A percentile compares a stretch with the other conserved stretches of the same genome.
Conservation (phyloP, 2,329 filamentous ascomycete genomes). For the Neocucurbitaria cava region DNA sequence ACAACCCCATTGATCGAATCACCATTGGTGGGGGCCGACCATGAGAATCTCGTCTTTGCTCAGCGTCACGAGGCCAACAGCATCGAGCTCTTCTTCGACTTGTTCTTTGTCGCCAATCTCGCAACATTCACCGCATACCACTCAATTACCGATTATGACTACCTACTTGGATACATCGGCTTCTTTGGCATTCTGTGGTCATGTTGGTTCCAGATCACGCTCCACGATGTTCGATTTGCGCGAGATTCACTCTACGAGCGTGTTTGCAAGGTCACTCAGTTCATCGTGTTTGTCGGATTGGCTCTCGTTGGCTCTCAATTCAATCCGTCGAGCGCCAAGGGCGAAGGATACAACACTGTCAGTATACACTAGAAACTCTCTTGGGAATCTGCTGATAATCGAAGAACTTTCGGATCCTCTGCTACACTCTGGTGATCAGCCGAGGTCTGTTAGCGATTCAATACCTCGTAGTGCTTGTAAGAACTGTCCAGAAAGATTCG, state of each 20-base stretch:
- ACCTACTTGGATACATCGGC: conserved; percentile 46
- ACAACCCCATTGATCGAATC: conserved; percentile 44
- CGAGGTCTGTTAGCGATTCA: conserved; percentile 41
- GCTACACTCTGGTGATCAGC: conserved; percentile 45
- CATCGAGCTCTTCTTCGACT: conserved; percentile 47
- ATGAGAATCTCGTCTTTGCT: conserved; percentile 44
- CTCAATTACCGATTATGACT: conserved; percentile 43
- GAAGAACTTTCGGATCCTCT: conserved; percentile 46
- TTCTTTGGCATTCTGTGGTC: conserved; percentile 50
- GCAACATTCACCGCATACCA: conserved; percentile 51
- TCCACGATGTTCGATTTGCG: conserved; percentile 51
- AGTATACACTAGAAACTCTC: neutral
- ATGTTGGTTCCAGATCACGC: conserved; percentile 49
- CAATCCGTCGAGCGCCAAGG: conserved; percentile 34
- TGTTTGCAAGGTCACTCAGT: conserved; percentile 46
- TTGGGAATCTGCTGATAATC: conserved; percentile 5
- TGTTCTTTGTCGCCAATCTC: conserved; percentile 46
- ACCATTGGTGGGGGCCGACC: conserved; percentile 45
- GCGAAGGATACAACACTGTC: conserved; percentile 37
- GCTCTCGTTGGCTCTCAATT: conserved; percentile 47
- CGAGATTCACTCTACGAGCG: conserved; percentile 49
- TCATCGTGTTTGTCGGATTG: conserved; percentile 47
- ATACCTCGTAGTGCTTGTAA: conserved; percentile 42
- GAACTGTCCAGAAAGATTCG: neutral
- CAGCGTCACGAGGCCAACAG: conserved; percentile 50